Percentiles rank a stretch among this genome's conserved stretches.
phyloP scores from a whole-genome alignment of 192 early-diverging fungal species.

The Coemansia sp. region DNA sequence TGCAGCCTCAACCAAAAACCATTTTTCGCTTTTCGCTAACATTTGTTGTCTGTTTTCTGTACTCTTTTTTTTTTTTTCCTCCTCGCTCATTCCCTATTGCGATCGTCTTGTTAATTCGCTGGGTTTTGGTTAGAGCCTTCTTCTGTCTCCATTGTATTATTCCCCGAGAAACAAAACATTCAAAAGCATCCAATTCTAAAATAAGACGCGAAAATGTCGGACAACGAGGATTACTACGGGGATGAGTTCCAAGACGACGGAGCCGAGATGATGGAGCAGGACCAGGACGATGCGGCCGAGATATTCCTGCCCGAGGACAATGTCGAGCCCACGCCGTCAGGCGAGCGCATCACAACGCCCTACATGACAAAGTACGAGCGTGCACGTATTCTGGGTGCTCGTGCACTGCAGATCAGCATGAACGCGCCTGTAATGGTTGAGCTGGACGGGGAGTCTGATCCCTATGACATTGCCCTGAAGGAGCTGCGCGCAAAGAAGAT shows the following conservation, averaged over 20 bases:
- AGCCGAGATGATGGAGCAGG: constrained; percentile 30
- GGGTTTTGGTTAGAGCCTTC: background rate
- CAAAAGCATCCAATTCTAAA: constrained; percentile 1
- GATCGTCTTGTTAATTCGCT: background rate
- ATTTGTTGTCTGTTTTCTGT: background rate
- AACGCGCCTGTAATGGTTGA: constrained; percentile 99
- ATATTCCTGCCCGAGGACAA: constrained; percentile 44
- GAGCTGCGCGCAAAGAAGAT: constrained; percentile 92
- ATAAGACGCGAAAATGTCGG: constrained; percentile 27
- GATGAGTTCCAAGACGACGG: constrained; percentile 24
- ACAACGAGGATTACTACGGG: constrained; percentile 26
- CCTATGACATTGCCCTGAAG: constrained; percentile 91
- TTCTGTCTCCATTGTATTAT: background rate
- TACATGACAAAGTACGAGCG: constrained; percentile 99
- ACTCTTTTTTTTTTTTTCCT: background rate
- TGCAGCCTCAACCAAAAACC: background rate
- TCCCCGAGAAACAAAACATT: background rate
- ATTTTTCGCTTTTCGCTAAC: background rate
- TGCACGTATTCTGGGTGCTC: constrained; percentile 81
- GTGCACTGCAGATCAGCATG: constrained; percentile 96
- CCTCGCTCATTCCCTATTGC: background rate
- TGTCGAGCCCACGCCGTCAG: constrained; percentile 39
- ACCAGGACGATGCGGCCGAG: constrained; percentile 42
- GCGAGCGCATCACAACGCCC: constrained; percentile 90
- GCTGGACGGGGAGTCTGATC: constrained; percentile 89